Evolutionary conservation across 2,329 filamentous ascomycete genomes (phyloP), one percentile per base, ranked within the genome.

Genomic region (Aaosphaeria arxii): DNA sequence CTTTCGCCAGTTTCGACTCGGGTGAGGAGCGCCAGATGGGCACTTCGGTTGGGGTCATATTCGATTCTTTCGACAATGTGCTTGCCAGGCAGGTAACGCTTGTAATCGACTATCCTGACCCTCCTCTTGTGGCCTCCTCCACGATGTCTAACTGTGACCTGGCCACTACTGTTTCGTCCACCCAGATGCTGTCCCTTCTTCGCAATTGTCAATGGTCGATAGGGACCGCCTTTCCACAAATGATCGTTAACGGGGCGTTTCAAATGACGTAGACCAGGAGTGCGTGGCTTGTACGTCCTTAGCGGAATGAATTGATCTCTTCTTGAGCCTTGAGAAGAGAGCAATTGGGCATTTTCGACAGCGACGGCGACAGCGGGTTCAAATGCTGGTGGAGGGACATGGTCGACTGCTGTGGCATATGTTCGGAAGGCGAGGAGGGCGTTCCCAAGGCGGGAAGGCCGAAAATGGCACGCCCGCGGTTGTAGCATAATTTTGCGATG

Each of bases 171-270:
- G 71, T 99, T 99, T 61, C 94, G 84, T 40, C 94, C 94, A 71
- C 94, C 95, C 71, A 95, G 94, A 45, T 83, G 86, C 62, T 96
- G 91, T 11, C 94, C 94, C 71, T 92, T 92, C 71, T 96, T 96
- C 35, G 91, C 84, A 63, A 90, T 89, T 7, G 95, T 99, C 70
- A 99, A 80, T 44, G 86, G 83, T 32, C 89, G 78, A 57, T 87
- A 85, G 1, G 94, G 89, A 48, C 91, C 81, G 49, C 94, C 94
- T 74, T 95, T 96, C 90, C 90, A 97, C 41, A 99, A 77, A 71
- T 99, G 94, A 64, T 96, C 91, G 73, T 97, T 97, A 73, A 96
- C 86, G 11, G 94, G 91, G 40, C 94, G 84, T 70, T 87, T 88
- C 56, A 99, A 77, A 81, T 99, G 94, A 63, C 94, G 86, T 50